These are phyloP conservation scores for Straminergon stramineum DNA, from an alignment of 225 moss, liverwort and hornwort species.

Conservation along the genomic window DNA sequence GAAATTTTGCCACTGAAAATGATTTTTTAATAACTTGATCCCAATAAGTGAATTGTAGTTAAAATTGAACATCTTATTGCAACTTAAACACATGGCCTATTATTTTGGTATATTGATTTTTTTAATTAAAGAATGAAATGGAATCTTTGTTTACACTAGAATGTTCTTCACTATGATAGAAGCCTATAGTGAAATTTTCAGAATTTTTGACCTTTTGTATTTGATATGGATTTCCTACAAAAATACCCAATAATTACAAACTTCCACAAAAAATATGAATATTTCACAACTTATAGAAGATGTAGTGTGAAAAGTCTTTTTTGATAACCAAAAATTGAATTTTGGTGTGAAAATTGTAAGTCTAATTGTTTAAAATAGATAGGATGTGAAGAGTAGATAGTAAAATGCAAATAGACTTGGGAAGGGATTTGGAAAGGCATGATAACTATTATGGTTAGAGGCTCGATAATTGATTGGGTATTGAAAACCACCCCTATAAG, in stretches of 20 bases:
- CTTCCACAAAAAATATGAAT: neutral
- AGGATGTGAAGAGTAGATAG: neutral
- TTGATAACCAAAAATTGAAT: no score
- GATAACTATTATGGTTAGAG: accelerated
- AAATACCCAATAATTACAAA: neutral
- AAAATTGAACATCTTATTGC: neutral
- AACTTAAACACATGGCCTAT: neutral
- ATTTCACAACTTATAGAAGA: neutral
- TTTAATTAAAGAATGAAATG: neutral
- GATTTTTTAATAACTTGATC: neutral
- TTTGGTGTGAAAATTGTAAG: neutral
- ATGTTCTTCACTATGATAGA: neutral
- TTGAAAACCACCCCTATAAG: no score
- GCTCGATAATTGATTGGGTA: no score
- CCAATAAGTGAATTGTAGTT: no score
- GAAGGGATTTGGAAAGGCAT: neutral
- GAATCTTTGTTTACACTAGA: neutral
- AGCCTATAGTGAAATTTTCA: neutral
- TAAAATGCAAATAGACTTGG: neutral
- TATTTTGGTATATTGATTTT: accelerated
- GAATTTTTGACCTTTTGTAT: neutral
- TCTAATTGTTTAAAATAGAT: neutral
- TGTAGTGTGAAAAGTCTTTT: neutral
- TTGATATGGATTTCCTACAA: neutral
- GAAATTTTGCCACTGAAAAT: neutral